These are phyloP conservation scores for Microdochium paspali DNA, from an alignment of 2,329 filamentous ascomycete genomes.

Conservation along the genomic window DNA sequence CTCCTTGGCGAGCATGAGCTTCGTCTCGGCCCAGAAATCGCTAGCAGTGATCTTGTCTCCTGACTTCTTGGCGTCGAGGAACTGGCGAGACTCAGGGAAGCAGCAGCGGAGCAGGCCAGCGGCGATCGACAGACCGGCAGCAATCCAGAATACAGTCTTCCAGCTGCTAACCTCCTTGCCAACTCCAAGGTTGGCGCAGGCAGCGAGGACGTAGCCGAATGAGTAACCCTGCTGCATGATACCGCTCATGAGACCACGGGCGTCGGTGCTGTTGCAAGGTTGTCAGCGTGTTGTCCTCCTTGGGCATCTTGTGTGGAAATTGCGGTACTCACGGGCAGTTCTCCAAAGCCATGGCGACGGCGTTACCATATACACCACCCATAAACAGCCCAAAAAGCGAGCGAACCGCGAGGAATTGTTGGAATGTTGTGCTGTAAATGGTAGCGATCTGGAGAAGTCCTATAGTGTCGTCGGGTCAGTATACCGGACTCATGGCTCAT, in stretches of 20 bases:
- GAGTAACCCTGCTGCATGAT: constrained; percentile 78
- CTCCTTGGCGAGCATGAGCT: constrained; percentile 56
- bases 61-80: constrained; percentile 57
- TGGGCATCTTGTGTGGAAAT: background rate
- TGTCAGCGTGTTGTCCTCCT: constrained; percentile 1
- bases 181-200: constrained; percentile 65
- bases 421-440: constrained; percentile 64
- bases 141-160: constrained; percentile 72
- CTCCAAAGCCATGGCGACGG: constrained; percentile 69
- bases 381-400: constrained; percentile 70
- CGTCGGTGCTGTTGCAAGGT: constrained; percentile 36
- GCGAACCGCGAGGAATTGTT: constrained; percentile 65
- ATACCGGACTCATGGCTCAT: background rate
- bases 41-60: constrained; percentile 39
- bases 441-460: constrained; percentile 61
- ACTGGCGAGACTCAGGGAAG: constrained; percentile 69
- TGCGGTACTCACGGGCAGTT: constrained; percentile 48
- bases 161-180: constrained; percentile 54
- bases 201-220: constrained; percentile 70
- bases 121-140: constrained; percentile 56
- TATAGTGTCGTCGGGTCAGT: constrained; percentile 13
- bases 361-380: constrained; percentile 74
- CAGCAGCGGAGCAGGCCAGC: constrained; percentile 56
- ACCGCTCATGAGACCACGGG: constrained; percentile 72
- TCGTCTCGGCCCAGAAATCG: constrained; percentile 61